These are phyloP conservation scores for Crataegus laevigata DNA, from an alignment of 306 rosid genomes.

Conservation along the genomic window DNA sequence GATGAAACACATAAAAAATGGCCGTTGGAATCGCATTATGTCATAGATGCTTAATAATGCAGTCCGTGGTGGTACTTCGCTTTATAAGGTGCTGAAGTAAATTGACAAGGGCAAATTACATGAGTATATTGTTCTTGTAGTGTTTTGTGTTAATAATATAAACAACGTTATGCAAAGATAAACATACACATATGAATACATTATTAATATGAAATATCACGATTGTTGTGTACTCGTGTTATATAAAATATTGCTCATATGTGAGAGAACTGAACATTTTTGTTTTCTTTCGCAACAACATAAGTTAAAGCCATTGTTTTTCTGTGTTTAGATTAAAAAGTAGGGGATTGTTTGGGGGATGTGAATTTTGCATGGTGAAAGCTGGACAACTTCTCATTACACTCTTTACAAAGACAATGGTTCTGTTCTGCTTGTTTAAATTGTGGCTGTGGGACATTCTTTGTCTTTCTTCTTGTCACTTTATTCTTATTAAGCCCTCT, in stretches of 20 bases:
- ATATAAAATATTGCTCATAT: too few species aligned
- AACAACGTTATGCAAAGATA: rapidly evolving
- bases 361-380: constrained; percentile 15
- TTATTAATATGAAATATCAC: too few species aligned
- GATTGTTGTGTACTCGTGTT: neutral
- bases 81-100: neutral
- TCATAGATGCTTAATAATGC: neutral
- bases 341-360: neutral
- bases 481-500: neutral
- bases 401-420: neutral
- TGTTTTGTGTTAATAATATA: too few species aligned
- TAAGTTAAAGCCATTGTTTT: neutral
- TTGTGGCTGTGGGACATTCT: constrained; percentile 10
- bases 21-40: neutral
- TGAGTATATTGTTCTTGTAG: rapidly evolving
- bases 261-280: too few species aligned
- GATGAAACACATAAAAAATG: neutral
- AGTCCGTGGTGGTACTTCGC: neutral
- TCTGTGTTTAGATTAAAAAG: neutral
- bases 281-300: neutral
- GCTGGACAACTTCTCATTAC: neutral
- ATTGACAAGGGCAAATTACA: neutral
- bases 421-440: neutral
- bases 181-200: too few species aligned
- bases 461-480: constrained; percentile 6